Evolutionary conservation across 345 rosid genomes (phyloP), one percentile per base, ranked within the genome.

Genomic region (Pistacia vera): DNA sequence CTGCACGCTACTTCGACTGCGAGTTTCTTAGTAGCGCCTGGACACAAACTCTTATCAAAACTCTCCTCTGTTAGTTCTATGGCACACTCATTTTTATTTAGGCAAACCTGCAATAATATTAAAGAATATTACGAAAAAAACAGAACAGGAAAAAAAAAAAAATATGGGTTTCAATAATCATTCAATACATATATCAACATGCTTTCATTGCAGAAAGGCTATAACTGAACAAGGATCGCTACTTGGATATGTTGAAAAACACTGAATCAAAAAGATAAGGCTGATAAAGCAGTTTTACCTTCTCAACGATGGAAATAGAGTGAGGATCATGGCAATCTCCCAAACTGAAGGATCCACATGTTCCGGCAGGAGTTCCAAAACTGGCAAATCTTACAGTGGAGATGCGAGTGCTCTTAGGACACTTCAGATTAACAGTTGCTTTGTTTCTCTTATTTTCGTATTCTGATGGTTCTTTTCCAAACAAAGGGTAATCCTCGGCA

Each of bases 311-410:
- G 38, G 80, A 58, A 25, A 58, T 61, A 28, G 92, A 85, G 36
- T 72, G 78, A 61, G 89, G 87, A 78, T 85, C 88, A 22, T 90
- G 94, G 71, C 92, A 90, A 66, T 83, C 83, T n/a, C 92, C 90
- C 4, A 33, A 59, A 54, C 81, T 70, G 75, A 76, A 88, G 46
- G 88, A 87, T 38, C 91, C 91, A 20, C 92, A 88, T 8, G 72
- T 77, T 80, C 94, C 92, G 1, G 81, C 58, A 3, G 94, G 92
- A 75, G 83, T 82, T 74, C 94, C 94, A 33, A 79, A 90, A 82
- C 94, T 90, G 22, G 92, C 91, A 74, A 90, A 90, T 68, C 81
- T 84, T 59, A 90, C 80, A 12, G 59, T 36, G 16, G 88, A 72
- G 69, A 90, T 87, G 18, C 1, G 67, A 11, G 73, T 74, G 63